These are phyloP conservation scores for Teunomyces cretensis DNA, from an alignment of 805 yeast species.

Conservation along the genomic window DNA sequence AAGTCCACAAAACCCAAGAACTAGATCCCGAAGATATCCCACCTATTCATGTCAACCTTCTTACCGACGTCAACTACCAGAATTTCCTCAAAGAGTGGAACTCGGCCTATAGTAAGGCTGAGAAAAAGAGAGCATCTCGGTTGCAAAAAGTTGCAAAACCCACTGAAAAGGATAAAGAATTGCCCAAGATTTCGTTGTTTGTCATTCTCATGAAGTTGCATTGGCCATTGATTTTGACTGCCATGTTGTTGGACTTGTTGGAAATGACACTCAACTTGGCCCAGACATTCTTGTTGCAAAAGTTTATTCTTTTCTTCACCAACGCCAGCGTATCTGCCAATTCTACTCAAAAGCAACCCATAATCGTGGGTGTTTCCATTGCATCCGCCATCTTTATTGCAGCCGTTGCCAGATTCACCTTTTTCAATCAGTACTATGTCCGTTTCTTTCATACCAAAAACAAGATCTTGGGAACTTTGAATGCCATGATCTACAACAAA, in stretches of 20 bases:
- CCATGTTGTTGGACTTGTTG: neutral
- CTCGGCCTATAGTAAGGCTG: neutral
- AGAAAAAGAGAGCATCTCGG: neutral
- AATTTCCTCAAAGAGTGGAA: slow-evolving; percentile 3
- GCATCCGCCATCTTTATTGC: slow-evolving; percentile 10
- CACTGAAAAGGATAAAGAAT: slow-evolving; percentile 2
- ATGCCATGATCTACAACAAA: slow-evolving; percentile 69
- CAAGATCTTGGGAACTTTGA: slow-evolving; percentile 50
- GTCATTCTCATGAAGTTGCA: slow-evolving; percentile 5
- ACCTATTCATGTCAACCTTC: slow-evolving; percentile 3
- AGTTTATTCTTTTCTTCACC: slow-evolving; percentile 15
- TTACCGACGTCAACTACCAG: slow-evolving; percentile 1
- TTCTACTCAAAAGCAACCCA: slow-evolving; percentile 10
- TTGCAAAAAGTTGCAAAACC: slow-evolving; percentile 4
- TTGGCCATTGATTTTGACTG: neutral
- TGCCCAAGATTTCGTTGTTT: slow-evolving; percentile 7
- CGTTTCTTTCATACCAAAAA: slow-evolving; percentile 11
- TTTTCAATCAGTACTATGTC: slow-evolving; percentile 19
- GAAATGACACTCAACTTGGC: slow-evolving; percentile 19
- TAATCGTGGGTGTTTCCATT: slow-evolving; percentile 15
- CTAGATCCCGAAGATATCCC: slow-evolving; percentile 18
- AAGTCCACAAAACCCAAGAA: slow-evolving; percentile 20
- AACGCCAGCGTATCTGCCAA: neutral
- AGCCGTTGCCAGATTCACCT: slow-evolving; percentile 12
- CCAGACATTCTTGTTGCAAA: slow-evolving; percentile 12